A percentile compares a stretch with the other conserved stretches of the same genome.
These are phyloP conservation scores for Entoloma clypeatum DNA, from an alignment of 1,284 basidiomycete genomes.

Conservation along the genomic window DNA sequence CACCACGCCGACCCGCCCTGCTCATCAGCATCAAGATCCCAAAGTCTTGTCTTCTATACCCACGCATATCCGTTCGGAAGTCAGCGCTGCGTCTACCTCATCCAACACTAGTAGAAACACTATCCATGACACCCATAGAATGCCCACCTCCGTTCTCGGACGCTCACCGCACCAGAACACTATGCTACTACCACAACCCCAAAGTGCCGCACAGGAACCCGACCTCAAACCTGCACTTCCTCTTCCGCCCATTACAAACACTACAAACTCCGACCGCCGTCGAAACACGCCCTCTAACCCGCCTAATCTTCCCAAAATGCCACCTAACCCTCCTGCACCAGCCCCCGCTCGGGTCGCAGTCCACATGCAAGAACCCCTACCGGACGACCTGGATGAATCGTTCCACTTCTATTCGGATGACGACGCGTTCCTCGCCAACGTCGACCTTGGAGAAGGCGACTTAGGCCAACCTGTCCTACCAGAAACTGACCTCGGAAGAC, in stretches of 20 bases:
- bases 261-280: neutral
- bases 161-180: too few species aligned
- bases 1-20: slow-evolving; percentile 17
- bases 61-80: slow-evolving; percentile 21
- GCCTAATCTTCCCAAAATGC: too few species aligned
- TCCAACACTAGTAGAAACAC: neutral
- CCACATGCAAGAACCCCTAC: neutral
- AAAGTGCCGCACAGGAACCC: too few species aligned
- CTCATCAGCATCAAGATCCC: slow-evolving; percentile 16
- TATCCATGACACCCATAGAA: slow-evolving; percentile 2
- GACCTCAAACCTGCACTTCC: too few species aligned
- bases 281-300: too few species aligned
- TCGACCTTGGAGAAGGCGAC: slow-evolving; percentile 56
- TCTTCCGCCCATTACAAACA: too few species aligned
- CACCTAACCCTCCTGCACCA: too few species aligned
- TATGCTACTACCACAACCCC: neutral
- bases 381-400: slow-evolving; percentile 36
- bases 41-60: slow-evolving; percentile 21
- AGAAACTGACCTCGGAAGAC: slow-evolving; percentile 30
- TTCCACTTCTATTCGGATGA: slow-evolving; percentile 61
- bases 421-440: slow-evolving; percentile 54
- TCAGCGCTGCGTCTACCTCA: neutral
- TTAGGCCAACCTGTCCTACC: slow-evolving; percentile 41
- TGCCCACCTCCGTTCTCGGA: slow-evolving; percentile 1
- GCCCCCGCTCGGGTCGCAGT: too few species aligned